Evolutionary conservation across 1,284 basidiomycete species (phyloP).

Genomic region (Pulveroboletus sp.): DNA sequence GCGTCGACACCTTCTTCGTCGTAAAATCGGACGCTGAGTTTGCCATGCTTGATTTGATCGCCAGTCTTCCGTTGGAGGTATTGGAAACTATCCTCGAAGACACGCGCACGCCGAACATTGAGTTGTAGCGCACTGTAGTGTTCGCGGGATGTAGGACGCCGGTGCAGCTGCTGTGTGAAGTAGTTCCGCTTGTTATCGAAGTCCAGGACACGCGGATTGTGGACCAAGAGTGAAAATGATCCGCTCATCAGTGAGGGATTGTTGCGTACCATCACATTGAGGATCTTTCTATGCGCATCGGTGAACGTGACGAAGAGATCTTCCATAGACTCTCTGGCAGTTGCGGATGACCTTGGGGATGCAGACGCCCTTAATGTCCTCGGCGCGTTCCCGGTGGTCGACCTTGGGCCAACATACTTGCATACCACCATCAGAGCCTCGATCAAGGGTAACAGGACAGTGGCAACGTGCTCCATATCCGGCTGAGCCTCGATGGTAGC

Average conservation of each 20-base stretch:
- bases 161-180: constrained; percentile 95
- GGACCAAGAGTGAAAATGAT: constrained; percentile 93
- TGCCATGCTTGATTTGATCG: constrained; percentile 97
- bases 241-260: constrained; percentile 98
- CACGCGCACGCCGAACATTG: constrained; percentile 89
- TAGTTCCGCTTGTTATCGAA: constrained; percentile 99
- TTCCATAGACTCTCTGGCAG: constrained; percentile 73
- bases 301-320: constrained; percentile 95
- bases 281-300: constrained; percentile 89
- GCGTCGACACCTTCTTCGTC: constrained; percentile 99
- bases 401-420: constrained; percentile 82
- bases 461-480: constrained; percentile 85
- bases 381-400: constrained; percentile 42
- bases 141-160: constrained; percentile 77
- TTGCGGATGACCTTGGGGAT: constrained; percentile 68
- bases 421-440: constrained; percentile 98
- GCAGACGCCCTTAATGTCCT: constrained; percentile 57
- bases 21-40: constrained; percentile 95
- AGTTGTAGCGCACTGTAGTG: constrained; percentile 86
- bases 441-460: constrained; percentile 87
- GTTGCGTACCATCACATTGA: constrained; percentile 97
- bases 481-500: constrained; percentile 78
- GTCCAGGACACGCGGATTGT: constrained; percentile 96
- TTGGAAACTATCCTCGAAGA: constrained; percentile 98
- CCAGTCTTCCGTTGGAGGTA: constrained; percentile 88